Evolutionary conservation across 1,284 basidiomycete species (phyloP).

Genomic region (Boletus mariae): DNA sequence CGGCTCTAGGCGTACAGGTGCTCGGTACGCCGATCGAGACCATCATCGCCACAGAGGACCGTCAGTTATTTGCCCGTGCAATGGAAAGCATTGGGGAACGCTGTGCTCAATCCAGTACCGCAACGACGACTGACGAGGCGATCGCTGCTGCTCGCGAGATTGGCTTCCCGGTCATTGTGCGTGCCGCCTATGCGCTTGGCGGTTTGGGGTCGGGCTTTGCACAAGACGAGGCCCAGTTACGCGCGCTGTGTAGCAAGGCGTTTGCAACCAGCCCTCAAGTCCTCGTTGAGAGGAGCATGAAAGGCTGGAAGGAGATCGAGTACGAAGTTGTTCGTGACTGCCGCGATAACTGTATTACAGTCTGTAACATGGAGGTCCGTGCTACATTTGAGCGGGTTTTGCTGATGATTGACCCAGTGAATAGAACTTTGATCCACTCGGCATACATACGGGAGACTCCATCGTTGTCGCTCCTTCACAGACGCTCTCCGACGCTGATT

Average conservation of each 20-base stretch:
- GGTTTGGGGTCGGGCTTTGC: slow-evolving; percentile 96
- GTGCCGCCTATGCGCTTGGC: slow-evolving; percentile 94
- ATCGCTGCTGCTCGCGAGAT: slow-evolving; percentile 81
- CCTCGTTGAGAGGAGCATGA: slow-evolving; percentile 98
- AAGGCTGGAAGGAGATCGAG: slow-evolving; percentile 99
- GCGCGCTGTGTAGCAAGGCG: slow-evolving; percentile 86
- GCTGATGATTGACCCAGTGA: not conserved
- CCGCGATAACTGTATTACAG: slow-evolving; percentile 96
- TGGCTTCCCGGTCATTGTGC: slow-evolving; percentile 96
- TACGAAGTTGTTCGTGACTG: slow-evolving; percentile 99
- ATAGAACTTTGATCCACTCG: slow-evolving; percentile 97
- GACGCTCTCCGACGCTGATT: slow-evolving; percentile 95
- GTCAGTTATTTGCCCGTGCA: slow-evolving; percentile 91
- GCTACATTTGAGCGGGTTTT: slow-evolving; percentile 1
- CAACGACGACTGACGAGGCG: slow-evolving; percentile 84
- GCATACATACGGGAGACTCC: slow-evolving; percentile 99
- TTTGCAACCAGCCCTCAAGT: slow-evolving; percentile 98
- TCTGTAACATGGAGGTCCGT: slow-evolving; percentile 98
- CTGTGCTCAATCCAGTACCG: slow-evolving; percentile 86
- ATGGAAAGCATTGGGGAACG: slow-evolving; percentile 97
- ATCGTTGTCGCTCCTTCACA: slow-evolving; percentile 98
- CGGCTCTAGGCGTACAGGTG: slow-evolving; percentile 82
- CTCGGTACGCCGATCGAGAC: slow-evolving; percentile 97
- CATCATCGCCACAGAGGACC: slow-evolving; percentile 96
- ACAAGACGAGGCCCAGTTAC: slow-evolving; percentile 82